Conservation (phyloP, 495 filamentous ascomycete genomes). For the Hypomontagnella submonticulosa region DNA sequence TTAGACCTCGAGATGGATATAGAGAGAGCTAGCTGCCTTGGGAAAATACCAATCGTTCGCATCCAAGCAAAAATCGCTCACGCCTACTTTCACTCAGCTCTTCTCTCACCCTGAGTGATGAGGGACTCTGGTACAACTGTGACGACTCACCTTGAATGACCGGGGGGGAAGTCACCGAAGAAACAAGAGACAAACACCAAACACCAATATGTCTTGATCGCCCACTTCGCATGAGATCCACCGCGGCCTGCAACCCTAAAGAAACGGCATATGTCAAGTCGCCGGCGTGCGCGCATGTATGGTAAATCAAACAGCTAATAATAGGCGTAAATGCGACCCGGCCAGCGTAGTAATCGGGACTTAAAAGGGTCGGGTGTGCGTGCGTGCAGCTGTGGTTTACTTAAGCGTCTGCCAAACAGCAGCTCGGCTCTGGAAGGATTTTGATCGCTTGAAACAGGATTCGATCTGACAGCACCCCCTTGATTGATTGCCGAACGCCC, state of each 20-base stretch:
- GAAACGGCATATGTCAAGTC: slow-evolving; percentile 16
- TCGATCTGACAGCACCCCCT: slow-evolving; percentile 15
- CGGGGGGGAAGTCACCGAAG: neutral
- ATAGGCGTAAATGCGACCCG: neutral
- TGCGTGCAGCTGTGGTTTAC: slow-evolving; percentile 16
- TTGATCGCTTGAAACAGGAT: slow-evolving; percentile 24
- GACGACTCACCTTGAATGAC: slow-evolving; percentile 1
- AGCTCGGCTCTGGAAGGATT: slow-evolving; percentile 27
- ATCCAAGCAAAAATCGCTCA: slow-evolving; percentile 2
- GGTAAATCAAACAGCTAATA: slow-evolving; percentile 25
- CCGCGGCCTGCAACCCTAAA: slow-evolving; percentile 11
- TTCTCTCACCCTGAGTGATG: neutral
- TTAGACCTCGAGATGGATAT: neutral
- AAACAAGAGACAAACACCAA: slow-evolving; percentile 23
- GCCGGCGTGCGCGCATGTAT: slow-evolving; percentile 8
- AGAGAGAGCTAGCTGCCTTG: neutral
- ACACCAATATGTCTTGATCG: slow-evolving; percentile 17
- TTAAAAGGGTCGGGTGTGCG: neutral
- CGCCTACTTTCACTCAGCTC: neutral
- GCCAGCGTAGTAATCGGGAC: slow-evolving; percentile 28
- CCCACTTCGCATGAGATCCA: slow-evolving; percentile 21
- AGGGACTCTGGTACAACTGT: too few species aligned
- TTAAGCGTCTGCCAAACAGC: slow-evolving; percentile 2
- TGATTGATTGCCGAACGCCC: slow-evolving; percentile 19
- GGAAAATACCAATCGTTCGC: slow-evolving; percentile 6